Evolutionary conservation across 495 filamentous ascomycete species (phyloP), one percentile per base, ranked within the genome.

Genomic region (Podospora pseudoanserina): DNA sequence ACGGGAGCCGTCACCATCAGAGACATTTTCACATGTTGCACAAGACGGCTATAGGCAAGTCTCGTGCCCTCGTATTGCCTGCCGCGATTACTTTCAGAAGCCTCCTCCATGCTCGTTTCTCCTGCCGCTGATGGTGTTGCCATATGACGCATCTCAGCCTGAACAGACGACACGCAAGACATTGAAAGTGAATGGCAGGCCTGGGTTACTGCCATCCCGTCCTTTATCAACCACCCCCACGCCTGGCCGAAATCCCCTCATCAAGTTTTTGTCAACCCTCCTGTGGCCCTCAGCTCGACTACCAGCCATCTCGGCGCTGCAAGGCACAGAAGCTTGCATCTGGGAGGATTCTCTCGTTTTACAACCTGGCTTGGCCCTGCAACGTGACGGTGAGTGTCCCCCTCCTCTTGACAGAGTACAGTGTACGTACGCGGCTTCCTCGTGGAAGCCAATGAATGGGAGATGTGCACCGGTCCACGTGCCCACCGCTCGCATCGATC

Each of bases 381-480:
- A 49, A 49, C 39, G 39, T 49, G 39, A 49, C 39, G 39, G 39
- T 49, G 39, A 49, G 39, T 49, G 39, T 3, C 39, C 39, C 39
- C 13, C 39, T 49, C 39, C 39, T 49, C 13, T 49, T 49, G 15
- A 49, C 39, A 16, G 39, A 49, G 39, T 16, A 49, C 39, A 49
- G 39, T 13, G 39, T 49, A 49, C 7, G 39, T 49, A 49, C 39
- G 39, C 39, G 39, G 39, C 39, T 49, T 16, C 6, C 5, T 49
- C 9, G 39, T 49, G 39, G 39, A 49, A 18, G 39, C 39, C 39
- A 49, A 49, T 49, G n/a, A 58, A 58, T 58, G 55, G 18, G 55
- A 58, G n/a, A 58, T 58, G n/a, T 20, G 16, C 55, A 58, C 55
- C n/a, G 55, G 55, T 20, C 55, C 55, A 58, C 55, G 55, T 58